Evolutionary conservation across 495 filamentous ascomycete species (phyloP).

Genomic region (Terfezia claveryi): DNA sequence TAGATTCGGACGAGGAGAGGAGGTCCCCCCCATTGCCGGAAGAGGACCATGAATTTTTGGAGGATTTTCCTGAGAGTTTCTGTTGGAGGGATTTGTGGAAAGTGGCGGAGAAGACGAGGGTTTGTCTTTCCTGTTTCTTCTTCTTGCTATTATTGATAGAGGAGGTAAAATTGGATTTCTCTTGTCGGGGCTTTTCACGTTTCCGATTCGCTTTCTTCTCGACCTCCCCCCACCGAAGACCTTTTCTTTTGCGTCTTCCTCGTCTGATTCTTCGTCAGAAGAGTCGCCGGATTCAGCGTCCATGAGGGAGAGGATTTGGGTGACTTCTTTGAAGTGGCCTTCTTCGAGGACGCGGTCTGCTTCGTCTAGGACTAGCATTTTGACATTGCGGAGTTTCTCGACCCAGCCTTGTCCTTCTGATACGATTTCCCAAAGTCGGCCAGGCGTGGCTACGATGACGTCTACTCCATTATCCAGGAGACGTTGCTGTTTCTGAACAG

Average conservation of each 20-base stretch:
- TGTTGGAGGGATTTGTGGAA: constrained; percentile 79
- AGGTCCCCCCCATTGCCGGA: constrained; percentile 28
- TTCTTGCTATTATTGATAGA: neutral
- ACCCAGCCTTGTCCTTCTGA: constrained; percentile 40
- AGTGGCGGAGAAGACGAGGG: constrained; percentile 88
- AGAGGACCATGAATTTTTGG: constrained; percentile 11
- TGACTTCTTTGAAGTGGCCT: constrained; percentile 83
- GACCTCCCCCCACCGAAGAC: constrained; percentile 1
- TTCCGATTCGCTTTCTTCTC: constrained; percentile 5
- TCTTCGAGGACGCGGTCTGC: constrained; percentile 81
- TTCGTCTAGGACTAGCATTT: constrained; percentile 80
- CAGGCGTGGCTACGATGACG: constrained; percentile 79
- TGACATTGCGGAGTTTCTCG: constrained; percentile 41
- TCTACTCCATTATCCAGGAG: constrained; percentile 47
- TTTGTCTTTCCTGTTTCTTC: constrained; percentile 35
- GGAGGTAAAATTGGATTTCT: neutral
- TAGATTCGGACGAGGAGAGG: constrained; percentile 51
- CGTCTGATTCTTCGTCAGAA: constrained; percentile 32
- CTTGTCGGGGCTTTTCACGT: constrained; percentile 10
- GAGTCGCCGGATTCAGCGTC: neutral
- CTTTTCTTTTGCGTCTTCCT: constrained; percentile 22
- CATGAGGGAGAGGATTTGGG: constrained; percentile 58
- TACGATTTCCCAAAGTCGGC: constrained; percentile 82
- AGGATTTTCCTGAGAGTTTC: constrained; percentile 60
- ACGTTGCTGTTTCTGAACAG: constrained; percentile 78